Evolutionary conservation across 768 basidiomycete species (phyloP).

Genomic region (Tephrocybe sp.): DNA sequence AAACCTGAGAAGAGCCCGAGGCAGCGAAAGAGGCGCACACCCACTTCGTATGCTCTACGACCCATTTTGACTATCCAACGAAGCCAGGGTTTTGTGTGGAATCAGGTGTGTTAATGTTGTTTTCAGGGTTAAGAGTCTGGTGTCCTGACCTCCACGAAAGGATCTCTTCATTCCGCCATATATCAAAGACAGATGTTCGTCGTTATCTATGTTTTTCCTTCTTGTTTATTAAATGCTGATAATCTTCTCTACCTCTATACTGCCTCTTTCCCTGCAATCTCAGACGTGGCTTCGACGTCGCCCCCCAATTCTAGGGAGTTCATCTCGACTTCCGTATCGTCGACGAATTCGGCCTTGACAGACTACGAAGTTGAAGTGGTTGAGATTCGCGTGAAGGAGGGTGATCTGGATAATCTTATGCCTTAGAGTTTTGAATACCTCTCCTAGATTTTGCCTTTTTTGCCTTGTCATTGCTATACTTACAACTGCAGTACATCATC

Average conservation of each 20-base stretch:
- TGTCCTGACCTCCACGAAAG: constrained; percentile 30
- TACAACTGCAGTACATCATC: too few species aligned
- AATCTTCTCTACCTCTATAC: constrained; percentile 7
- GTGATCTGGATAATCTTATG: constrained; percentile 75
- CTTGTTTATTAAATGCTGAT: constrained; percentile 18
- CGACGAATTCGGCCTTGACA: constrained; percentile 60
- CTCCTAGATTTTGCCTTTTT: neutral
- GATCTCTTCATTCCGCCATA: constrained; percentile 87
- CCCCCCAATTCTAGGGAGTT: constrained; percentile 69
- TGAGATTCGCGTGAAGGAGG: constrained; percentile 80
- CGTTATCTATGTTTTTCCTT: constrained; percentile 18
- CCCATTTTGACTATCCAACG: constrained; percentile 85
- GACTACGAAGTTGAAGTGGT: constrained; percentile 87
- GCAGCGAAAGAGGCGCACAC: constrained; percentile 52
- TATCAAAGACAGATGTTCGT: constrained; percentile 87
- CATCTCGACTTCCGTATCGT: constrained; percentile 65
- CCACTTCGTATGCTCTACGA: constrained; percentile 56
- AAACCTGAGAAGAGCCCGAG: constrained; percentile 49
- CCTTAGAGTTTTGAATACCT: constrained; percentile 34
- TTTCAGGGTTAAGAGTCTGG: constrained; percentile 2
- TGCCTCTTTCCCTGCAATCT: constrained; percentile 11
- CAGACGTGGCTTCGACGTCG: constrained; percentile 82
- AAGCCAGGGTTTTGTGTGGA: constrained; percentile 91
- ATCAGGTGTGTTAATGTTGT: constrained; percentile 63
- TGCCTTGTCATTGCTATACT: too few species aligned